Evolutionary conservation across 208 protist species (phyloP).

Genomic region (Endotrypanum monterogeii): DNA sequence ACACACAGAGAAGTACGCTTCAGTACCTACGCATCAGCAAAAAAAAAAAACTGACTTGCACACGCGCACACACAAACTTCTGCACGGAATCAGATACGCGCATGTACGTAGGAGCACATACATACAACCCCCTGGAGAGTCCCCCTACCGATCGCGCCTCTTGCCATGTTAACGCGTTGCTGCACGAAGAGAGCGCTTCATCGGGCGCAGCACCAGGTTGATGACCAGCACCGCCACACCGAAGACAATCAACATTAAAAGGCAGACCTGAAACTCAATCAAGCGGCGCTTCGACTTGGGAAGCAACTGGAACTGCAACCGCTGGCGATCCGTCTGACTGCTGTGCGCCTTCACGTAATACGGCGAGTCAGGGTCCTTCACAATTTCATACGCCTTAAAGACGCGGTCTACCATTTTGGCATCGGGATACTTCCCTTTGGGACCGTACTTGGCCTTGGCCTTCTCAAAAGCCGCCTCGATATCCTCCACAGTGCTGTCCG

Average conservation of each 20-base stretch:
- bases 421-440: constrained; percentile 63
- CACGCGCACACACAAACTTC: neutral
- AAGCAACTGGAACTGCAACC: constrained; percentile 84
- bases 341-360: constrained; percentile 82
- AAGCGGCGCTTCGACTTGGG: constrained; percentile 67
- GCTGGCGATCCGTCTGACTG: constrained; percentile 71
- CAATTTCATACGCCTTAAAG: constrained; percentile 76
- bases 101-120: too few relatives aligned
- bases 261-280: constrained; percentile 66
- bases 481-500: constrained; percentile 74
- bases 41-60: neutral
- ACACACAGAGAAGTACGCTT: too few relatives aligned
- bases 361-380: constrained; percentile 81
- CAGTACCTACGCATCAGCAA: neutral
- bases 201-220: constrained; percentile 58
- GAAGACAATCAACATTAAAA: constrained; percentile 49
- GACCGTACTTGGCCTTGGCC: constrained; percentile 62
- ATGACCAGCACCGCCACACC: constrained; percentile 54
- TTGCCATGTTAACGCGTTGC: constrained; percentile 54
- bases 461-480: constrained; percentile 69
- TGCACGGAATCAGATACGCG: too few relatives aligned
- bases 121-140: neutral
- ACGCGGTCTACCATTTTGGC: constrained; percentile 81
- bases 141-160: neutral
- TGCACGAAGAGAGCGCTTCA: constrained; percentile 67